Evolutionary conservation across 148 eudicot species (phyloP).

Genomic region (Nyssa sinensis): DNA sequence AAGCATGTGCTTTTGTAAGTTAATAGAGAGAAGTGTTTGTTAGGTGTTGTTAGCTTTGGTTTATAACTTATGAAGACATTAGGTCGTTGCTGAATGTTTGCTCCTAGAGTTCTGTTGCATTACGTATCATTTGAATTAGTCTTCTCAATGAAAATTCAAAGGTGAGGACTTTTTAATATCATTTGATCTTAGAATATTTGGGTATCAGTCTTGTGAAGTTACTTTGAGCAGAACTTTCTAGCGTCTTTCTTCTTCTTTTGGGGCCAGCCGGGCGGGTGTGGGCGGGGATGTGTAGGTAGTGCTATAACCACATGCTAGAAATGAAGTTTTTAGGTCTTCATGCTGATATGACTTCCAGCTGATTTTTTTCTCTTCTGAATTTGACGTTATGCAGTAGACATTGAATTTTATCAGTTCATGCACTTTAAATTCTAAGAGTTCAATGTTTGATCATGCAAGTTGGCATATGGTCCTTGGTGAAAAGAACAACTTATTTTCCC

Average conservation of each 20-base stretch:
- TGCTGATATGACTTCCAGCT: neutral
- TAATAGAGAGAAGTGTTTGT: too few species aligned
- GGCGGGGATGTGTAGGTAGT: too few species aligned
- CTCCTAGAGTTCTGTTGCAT: neutral
- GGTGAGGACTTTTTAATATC: neutral
- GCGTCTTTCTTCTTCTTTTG: neutral
- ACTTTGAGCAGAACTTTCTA: neutral
- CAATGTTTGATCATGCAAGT: too few species aligned
- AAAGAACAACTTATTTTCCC: too few species aligned
- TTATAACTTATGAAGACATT: too few species aligned
- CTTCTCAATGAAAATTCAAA: neutral
- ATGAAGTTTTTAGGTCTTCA: neutral
- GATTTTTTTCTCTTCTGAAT: neutral
- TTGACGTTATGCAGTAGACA: neutral
- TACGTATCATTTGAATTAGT: neutral
- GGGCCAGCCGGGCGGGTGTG: too few species aligned
- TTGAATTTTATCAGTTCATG: too few species aligned
- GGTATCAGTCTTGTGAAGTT: neutral
- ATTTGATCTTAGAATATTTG: neutral
- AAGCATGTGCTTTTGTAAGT: too few species aligned
- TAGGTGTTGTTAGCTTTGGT: too few species aligned
- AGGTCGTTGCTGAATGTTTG: neutral
- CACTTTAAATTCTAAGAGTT: too few species aligned
- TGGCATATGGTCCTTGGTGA: too few species aligned
- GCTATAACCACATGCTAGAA: neutral